Percentiles rank a stretch among this genome's conserved stretches.
Evolutionary conservation across 192 early-diverging fungal species (phyloP).

Genomic region (Podila horticola): DNA sequence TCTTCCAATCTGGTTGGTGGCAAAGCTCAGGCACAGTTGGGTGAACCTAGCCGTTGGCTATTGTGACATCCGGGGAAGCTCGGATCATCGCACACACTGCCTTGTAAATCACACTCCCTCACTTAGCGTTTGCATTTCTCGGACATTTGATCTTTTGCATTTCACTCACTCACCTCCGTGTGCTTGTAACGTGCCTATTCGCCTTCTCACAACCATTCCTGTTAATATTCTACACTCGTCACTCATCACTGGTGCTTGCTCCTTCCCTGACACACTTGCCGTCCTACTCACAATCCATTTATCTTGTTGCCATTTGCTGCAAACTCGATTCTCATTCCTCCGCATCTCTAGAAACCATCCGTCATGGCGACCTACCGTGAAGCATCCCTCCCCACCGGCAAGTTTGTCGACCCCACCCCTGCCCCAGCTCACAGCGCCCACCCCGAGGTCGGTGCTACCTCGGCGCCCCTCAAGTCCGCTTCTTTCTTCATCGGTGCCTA

Average conservation of each 20-base stretch:
- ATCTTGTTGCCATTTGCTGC: no score
- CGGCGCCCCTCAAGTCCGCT: slow-evolving; percentile 92
- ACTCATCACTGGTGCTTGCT: no score
- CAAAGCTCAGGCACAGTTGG: no score
- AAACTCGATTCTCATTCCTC: background rate
- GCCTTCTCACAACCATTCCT: no score
- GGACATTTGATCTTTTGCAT: slow-evolving; percentile 5
- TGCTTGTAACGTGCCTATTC: no score
- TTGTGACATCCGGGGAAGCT: background rate
- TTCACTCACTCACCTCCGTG: no score
- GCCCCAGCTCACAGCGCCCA: slow-evolving; percentile 77
- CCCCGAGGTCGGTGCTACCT: slow-evolving; percentile 89
- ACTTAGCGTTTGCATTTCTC: background rate
- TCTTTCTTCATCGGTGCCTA: slow-evolving; percentile 89
- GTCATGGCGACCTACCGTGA: slow-evolving; percentile 52
- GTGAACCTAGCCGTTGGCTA: no score
- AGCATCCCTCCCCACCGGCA: slow-evolving; percentile 43
- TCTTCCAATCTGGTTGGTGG: no score
- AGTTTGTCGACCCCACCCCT: slow-evolving; percentile 85
- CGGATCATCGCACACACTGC: background rate
- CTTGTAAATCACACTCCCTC: background rate
- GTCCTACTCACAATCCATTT: no score
- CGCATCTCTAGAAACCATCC: background rate
- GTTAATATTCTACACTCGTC: no score
- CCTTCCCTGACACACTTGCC: no score